Evolutionary conservation across 192 early-diverging fungal species (phyloP), one percentile per base, ranked within the genome.

Genomic region (Coemansia reversa): DNA sequence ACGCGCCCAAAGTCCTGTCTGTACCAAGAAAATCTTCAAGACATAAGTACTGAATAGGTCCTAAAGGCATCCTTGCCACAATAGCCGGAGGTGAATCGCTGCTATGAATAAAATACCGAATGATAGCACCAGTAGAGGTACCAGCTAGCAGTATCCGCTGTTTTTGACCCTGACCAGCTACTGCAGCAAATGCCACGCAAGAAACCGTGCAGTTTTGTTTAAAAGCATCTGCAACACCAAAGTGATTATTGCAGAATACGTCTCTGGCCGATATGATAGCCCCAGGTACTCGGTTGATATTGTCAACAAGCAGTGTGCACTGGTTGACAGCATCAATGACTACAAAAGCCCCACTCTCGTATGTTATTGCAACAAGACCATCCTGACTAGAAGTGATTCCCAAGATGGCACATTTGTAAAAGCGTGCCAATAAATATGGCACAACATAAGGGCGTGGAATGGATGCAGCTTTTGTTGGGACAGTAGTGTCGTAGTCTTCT

Each of bases 391-490:
- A 39, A 24, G 60, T 61, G 7, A 53, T 58, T n/a, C 51, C 35
- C 23, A 47, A 25, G 24, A 74, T 49, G 6, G 50, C 28, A 11
- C 68, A 48, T 25, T 50, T 50, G 32, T 51, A 66, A 50, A 79
- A 74, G 11, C 76, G 60, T 0, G 61, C 60, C 45, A 79, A 48
- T 72, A 79, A 74, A 55, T 74, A 74, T n/a, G 76, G 76, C 57
- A 60, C 24, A 3, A 74, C 24, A 23, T 49, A 58, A 19, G 60
- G 51, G 33, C 27, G 55, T 22, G 30, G 51, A 51, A 18, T 56
- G 47, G 27, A 14, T 30, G 22, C 2, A 25, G 29, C 51, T 20
- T 22, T 19, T 19, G 59, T 39, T 24, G 45, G 23, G 3, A 60
- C 53, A 7, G 58, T 53, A 12, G 59, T 55, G 24, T 68, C 53